Base-by-base conservation (phyloP, 495 filamentous ascomycete species). In the Hypoxylon crocopeplum region DNA sequence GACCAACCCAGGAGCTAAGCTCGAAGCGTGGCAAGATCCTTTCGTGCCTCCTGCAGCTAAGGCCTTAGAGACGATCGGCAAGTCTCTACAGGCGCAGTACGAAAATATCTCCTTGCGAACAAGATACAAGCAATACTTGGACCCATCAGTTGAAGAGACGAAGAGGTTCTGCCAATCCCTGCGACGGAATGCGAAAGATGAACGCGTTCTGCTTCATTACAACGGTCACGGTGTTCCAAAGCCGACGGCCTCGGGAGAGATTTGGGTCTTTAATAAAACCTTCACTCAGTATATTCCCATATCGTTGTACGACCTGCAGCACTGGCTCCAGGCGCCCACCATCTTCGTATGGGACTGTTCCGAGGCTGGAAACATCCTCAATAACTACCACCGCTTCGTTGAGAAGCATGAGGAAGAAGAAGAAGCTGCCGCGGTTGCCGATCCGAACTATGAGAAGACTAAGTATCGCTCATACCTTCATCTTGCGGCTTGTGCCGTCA, bases 211-310 rank as follows among this genome's bases (percentile, higher is more conserved):
- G 3, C 92, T 98, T 64, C 94, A 99, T 71, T 99, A 98, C 78
- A 99, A 99, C 63, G 94, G 94, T 20, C 94, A 99, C 71, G 94
- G 94, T 17, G 94, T 99, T n/a, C 94, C 94, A 4, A 89, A 96
- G 63, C 94, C 94, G 22, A 99, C 94, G 3, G 84, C 89, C 3
- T 97, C 93, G 2, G 94, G 94, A 7, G 94, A 99, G 72, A 96
- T 99, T 10, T 99, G 94, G 94, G 95, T 98, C 2, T 98, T 99
- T 74, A 99, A 99, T 75, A 93, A 91, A 57, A 96, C 90, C 62
- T 99, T 96, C 69, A 99, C 94, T 0, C 94, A 99, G 72, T 99
- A 99, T 64, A 99, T 99, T 24, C 94, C 94, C 0, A 89, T 99
- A 39, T 96, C 93, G 1, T 75, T 99, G 7, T 98, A 96, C 69